Conservation (phyloP, 1,139 yeast species). For the Debaryomyces nepalensis region DNA sequence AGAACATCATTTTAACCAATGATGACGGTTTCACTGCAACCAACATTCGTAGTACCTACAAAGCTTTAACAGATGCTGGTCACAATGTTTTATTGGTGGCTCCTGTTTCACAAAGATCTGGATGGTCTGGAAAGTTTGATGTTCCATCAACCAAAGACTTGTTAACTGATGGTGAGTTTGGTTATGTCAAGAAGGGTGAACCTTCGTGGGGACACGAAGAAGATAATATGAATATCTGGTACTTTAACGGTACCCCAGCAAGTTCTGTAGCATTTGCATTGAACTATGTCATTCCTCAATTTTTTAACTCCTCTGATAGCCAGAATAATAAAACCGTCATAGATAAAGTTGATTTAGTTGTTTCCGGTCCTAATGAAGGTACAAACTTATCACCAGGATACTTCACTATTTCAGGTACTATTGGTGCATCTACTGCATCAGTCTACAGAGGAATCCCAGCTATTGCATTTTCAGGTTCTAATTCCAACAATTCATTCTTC, state of each 20-base stretch:
- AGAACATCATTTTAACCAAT: slow-evolving; percentile 59
- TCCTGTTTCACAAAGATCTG: slow-evolving; percentile 63
- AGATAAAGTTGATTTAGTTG: slow-evolving; percentile 42
- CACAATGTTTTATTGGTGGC: slow-evolving; percentile 60
- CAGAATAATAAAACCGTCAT: slow-evolving; percentile 6
- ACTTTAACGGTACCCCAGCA: slow-evolving; percentile 55
- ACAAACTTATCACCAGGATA: slow-evolving; percentile 45
- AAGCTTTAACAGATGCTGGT: slow-evolving; percentile 57
- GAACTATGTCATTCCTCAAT: slow-evolving; percentile 45
- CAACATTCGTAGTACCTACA: slow-evolving; percentile 63
- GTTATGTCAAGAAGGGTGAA: slow-evolving; percentile 44
- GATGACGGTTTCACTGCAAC: slow-evolving; percentile 67
- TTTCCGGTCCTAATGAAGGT: slow-evolving; percentile 55
- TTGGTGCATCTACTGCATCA: slow-evolving; percentile 50
- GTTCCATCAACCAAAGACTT: slow-evolving; percentile 48
- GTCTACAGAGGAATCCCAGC: slow-evolving; percentile 50
- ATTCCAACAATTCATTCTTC: slow-evolving; percentile 45
- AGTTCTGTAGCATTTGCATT: slow-evolving; percentile 49
- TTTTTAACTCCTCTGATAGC: slow-evolving; percentile 34
- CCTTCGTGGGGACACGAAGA: slow-evolving; percentile 55
- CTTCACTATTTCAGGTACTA: slow-evolving; percentile 49
- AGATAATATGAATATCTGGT: slow-evolving; percentile 49
- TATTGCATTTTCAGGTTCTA: slow-evolving; percentile 41
- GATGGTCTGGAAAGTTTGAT: slow-evolving; percentile 59
- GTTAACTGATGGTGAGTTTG: slow-evolving; percentile 47